These are phyloP conservation scores for Nicotiana paniculata DNA, from an alignment of 257 asterid species.

Conservation along the genomic window DNA sequence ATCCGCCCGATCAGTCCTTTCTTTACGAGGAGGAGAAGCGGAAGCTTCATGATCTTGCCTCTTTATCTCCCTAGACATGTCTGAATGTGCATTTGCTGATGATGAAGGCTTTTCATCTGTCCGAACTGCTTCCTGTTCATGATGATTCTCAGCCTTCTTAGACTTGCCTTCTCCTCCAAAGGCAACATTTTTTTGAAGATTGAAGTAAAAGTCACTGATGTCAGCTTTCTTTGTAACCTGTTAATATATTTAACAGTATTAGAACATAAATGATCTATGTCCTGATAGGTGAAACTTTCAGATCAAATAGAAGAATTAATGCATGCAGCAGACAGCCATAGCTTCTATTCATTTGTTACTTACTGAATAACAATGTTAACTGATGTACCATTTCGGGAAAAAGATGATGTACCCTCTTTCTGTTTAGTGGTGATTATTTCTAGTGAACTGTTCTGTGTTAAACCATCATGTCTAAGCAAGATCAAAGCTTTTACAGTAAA, in stretches of 20 bases:
- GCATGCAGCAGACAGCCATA: neutral
- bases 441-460: neutral
- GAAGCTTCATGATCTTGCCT: slow-evolving; percentile 24
- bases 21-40: slow-evolving; percentile 33
- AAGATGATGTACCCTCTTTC: neutral
- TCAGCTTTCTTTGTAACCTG: slow-evolving; percentile 88
- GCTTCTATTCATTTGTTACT: neutral
- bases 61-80: slow-evolving; percentile 28
- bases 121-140: slow-evolving; percentile 22
- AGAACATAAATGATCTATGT: neutral
- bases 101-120: slow-evolving; percentile 29
- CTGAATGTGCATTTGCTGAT: slow-evolving; percentile 20
- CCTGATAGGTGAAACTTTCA: neutral
- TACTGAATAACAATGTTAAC: neutral
- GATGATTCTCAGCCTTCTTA: slow-evolving; percentile 35
- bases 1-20: slow-evolving; percentile 18
- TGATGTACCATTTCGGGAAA: neutral
- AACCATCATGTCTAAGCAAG: neutral
- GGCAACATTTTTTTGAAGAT: slow-evolving; percentile 67
- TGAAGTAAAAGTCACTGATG: slow-evolving; percentile 77
- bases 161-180: slow-evolving; percentile 56
- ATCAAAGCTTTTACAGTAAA: neutral
- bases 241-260: slow-evolving; percentile 1
- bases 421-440: neutral
- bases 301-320: neutral